These are phyloP conservation scores for Escovopsis sp. DNA, from an alignment of 2,329 filamentous ascomycete genomes.

Conservation along the genomic window DNA sequence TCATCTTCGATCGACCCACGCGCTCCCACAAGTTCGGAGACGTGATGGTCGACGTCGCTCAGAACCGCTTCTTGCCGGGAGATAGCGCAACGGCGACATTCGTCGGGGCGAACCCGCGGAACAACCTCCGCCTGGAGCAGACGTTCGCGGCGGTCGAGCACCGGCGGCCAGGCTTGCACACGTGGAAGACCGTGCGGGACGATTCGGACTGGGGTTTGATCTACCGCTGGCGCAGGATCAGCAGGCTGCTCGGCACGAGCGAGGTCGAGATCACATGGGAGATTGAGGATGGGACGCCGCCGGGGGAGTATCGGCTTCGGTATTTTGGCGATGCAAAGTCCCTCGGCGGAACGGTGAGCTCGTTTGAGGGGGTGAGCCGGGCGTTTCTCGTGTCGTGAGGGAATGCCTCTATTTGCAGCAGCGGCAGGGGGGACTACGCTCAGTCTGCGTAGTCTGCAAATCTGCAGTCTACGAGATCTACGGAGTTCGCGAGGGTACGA, in stretches of 20 bases:
- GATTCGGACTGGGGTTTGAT: conserved; percentile 74
- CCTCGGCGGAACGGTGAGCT: conserved; percentile 42
- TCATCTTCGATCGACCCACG: conserved; percentile 55
- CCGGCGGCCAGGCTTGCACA: conserved; percentile 8
- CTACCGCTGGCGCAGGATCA: conserved; percentile 64
- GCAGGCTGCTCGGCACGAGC: conserved; percentile 55
- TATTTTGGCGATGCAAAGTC: conserved; percentile 74
- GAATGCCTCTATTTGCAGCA: too few species aligned
- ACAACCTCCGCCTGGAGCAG: conserved; percentile 62
- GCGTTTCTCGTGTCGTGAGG: conserved; percentile 22
- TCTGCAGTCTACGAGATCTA: too few species aligned
- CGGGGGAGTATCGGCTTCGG: conserved; percentile 56
- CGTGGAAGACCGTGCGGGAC: conserved; percentile 53
- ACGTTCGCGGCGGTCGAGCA: conserved; percentile 65
- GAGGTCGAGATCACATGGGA: conserved; percentile 67
- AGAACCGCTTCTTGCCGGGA: conserved; percentile 37
- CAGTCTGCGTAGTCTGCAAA: too few species aligned
- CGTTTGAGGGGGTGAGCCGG: conserved; percentile 53
- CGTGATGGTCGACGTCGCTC: conserved; percentile 34
- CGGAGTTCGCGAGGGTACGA: too few species aligned
- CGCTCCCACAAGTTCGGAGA: conserved; percentile 56
- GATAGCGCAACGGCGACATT: conserved; percentile 51
- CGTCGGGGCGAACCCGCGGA: conserved; percentile 75
- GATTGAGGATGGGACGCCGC: conserved; percentile 42
- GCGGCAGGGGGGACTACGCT: too few species aligned